Evolutionary conservation across 345 rosid genomes (phyloP), one percentile per base, ranked within the genome.

Genomic region (Hypericum perforatum): DNA sequence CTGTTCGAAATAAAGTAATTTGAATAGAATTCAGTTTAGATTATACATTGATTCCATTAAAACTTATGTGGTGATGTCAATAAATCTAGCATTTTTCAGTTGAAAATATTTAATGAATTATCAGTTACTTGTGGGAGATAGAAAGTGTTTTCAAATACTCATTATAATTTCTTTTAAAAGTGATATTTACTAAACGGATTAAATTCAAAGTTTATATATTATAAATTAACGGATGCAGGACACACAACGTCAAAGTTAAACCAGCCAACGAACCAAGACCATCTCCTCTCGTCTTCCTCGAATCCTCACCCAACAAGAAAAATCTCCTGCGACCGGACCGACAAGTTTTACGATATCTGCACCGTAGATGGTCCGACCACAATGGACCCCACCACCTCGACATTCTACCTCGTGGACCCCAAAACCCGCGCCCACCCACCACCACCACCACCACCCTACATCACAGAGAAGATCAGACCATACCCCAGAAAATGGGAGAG

Each of bases 401-500:
- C 79, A 0, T 52, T 86, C 54, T 67, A 59, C 52, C 41, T 60
- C 2, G 2, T 49, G 50, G 70, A 62, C 62, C 63, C 66, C 29
- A 16, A 49, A 8, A 2, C 16, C 44, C 38, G 64, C 11, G 54
- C 42, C n/a, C 49, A 22, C 32, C 32, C 32, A 22, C 49, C n/a
- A n/a, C n/a, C n/a, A n/a, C n/a, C n/a, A n/a, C n/a, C n/a, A n/a
- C n/a, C 70, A n/a, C 16, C 54, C 3, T 11, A 52, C 6, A 2
- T 2, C 0, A 46, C 57, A 9, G 58, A 72, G 8, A 78, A 60
- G 32, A 81, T 77, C 61, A 72, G 71, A 36, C 85, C 95, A 6
- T 79, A 77, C 66, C 79, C 86, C 8, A 64, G 80, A 41, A 83
- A 86, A 59, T 12, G 73, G 51, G 89, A 83, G 8, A 39, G 0